Evolutionary conservation across 1,139 yeast genomes (phyloP), one percentile per base, ranked within the genome.

Genomic region (Taiozyma sp.): DNA sequence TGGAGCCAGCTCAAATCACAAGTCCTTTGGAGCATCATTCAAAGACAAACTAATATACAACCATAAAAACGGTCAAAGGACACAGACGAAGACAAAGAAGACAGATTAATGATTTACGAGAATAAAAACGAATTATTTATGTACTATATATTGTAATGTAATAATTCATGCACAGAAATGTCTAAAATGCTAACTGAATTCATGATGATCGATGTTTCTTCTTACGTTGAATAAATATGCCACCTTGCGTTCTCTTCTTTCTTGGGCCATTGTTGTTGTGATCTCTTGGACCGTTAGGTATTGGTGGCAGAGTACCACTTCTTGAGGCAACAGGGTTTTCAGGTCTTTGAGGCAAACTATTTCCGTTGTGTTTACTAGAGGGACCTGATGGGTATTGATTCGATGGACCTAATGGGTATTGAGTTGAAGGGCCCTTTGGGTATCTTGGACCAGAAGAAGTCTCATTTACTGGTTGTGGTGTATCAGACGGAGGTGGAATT

Each of bases 261-360:
- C 36, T 39, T 16, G 16, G 14, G 9, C 41, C 41, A 38, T 19
- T 16, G 41, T 4, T 38, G 14, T 16, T 10, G 41, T 38, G 7
- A 12, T 22, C 41, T 24, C 19, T 45, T 24, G 47, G 39, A 6
- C 47, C 47, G 9, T 30, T 5, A 14, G 46, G 43, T 4, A 45
- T 50, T 24, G 56, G 56, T 14, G 56, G 54, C 7, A 53, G 23
- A 6, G 45, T 51, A 10, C 56, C 56, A 23, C 48, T 47, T 48
- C 52, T 51, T 5, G 54, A 36, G 10, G 50, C 51, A 13, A 48
- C 29, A 6, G 45, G 50, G 7, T 14, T 28, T n/a, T 4, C 30
- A 14, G 42, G 47, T 38, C 41, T 23, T 12, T 8, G 47, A 45
- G 38, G 34, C 16, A 19, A 19, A 13, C 27, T 13, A 32, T 32